phyloP scores from a whole-genome alignment of 345 rosid species.

The Noccaea bulbosa region DNA sequence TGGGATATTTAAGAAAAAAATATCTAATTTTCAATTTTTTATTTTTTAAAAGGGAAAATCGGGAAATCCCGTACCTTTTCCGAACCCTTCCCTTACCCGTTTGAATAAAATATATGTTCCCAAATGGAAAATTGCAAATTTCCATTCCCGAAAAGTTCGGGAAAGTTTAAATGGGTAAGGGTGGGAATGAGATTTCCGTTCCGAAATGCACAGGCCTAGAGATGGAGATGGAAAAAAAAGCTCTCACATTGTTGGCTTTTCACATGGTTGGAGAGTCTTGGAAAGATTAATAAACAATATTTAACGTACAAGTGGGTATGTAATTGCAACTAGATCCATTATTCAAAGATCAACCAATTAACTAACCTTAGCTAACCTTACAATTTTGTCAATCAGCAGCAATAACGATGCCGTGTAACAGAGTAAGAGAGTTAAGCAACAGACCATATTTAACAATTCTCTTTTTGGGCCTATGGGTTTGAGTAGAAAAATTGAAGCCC shows the following conservation, averaged over 20 bases:
- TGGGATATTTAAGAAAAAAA: too few species aligned
- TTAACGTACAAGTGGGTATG: constrained; percentile 23
- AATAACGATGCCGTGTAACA: background rate
- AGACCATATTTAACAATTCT: background rate
- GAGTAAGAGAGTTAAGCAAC: background rate
- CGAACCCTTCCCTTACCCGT: too few species aligned
- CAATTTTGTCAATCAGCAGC: background rate
- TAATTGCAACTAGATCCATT: constrained; percentile 12
- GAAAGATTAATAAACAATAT: too few species aligned
- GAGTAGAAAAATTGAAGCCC: constrained; percentile 5
- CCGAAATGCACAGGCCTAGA: too few species aligned
- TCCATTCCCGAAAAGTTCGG: too few species aligned
- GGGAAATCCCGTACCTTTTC: too few species aligned
- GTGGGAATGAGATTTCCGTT: too few species aligned
- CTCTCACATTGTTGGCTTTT: background rate
- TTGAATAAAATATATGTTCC: too few species aligned
- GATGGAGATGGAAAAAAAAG: background rate
- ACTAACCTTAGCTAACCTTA: background rate
- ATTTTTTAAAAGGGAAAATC: too few species aligned
- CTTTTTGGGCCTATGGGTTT: constrained; percentile 15
- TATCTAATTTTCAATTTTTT: too few species aligned
- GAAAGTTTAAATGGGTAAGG: too few species aligned
- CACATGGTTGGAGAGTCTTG: background rate
- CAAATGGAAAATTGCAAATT: too few species aligned
- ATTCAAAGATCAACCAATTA: constrained; percentile 22